Percentiles rank a stretch among this genome's conserved stretches.
Evolutionary conservation across 371 early-diverging fungal genomes (phyloP).

Genomic region (Mucor irregularis): DNA sequence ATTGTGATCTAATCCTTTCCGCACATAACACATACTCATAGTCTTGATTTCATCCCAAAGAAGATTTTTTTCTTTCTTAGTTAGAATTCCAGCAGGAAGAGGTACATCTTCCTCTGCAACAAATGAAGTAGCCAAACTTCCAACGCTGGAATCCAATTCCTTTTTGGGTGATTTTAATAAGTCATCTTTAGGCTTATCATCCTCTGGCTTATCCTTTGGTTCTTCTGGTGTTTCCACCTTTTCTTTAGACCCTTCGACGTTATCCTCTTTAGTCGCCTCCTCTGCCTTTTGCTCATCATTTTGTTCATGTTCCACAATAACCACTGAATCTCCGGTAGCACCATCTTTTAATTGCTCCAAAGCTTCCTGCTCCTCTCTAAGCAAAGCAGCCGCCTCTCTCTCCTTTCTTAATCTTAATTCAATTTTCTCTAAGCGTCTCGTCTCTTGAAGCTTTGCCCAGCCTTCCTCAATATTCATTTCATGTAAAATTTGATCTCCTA

Average conservation of each 20-base stretch:
- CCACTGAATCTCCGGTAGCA: not conserved
- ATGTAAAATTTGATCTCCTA: constrained; percentile 75
- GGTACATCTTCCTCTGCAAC: constrained; percentile 6
- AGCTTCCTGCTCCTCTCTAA: constrained; percentile 13
- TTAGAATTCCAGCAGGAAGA: constrained; percentile 33
- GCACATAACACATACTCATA: constrained; percentile 52
- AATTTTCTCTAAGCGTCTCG: constrained; percentile 41
- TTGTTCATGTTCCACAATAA: constrained; percentile 1
- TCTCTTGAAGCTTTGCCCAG: constrained; percentile 68
- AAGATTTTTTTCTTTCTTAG: constrained; percentile 64
- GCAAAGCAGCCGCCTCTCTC: constrained; percentile 16
- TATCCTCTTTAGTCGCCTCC: not conserved
- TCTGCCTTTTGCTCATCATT: not conserved
- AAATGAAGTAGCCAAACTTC: constrained; percentile 25
- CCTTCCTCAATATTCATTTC: constrained; percentile 80
- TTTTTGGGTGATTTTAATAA: not conserved
- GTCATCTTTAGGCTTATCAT: not conserved
- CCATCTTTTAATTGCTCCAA: constrained; percentile 3
- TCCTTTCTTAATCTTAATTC: constrained; percentile 26
- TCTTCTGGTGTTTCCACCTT: not conserved
- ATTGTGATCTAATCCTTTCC: too few relatives aligned
- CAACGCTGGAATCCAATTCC: constrained; percentile 28
- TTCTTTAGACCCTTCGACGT: not conserved
- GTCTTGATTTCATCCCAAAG: constrained; percentile 91
- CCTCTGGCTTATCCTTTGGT: not conserved